These are phyloP conservation scores for Lipomyces chichibuensis DNA, from an alignment of 805 yeast genomes.

Conservation along the genomic window DNA sequence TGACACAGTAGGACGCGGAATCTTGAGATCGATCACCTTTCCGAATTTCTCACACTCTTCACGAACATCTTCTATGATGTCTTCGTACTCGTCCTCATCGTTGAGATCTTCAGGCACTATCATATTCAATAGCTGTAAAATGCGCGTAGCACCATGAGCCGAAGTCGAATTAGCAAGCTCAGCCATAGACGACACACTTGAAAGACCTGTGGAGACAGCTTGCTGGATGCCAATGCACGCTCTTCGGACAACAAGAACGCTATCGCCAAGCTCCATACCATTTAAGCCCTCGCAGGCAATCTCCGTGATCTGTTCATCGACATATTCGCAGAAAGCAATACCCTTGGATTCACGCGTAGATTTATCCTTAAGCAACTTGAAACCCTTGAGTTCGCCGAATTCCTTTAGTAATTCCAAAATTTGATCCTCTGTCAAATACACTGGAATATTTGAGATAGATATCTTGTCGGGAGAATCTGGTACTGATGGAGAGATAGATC, in stretches of 20 bases:
- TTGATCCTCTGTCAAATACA: slow-evolving; percentile 49
- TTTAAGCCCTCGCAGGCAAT: slow-evolving; percentile 45
- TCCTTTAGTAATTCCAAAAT: slow-evolving; percentile 50
- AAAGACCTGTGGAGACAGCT: slow-evolving; percentile 16
- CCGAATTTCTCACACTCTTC: slow-evolving; percentile 58
- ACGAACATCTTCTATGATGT: slow-evolving; percentile 56
- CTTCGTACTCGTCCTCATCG: slow-evolving; percentile 53
- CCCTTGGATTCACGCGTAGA: slow-evolving; percentile 59
- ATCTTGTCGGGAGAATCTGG: slow-evolving; percentile 54
- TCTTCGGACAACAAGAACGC: slow-evolving; percentile 44
- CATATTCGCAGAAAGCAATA: slow-evolving; percentile 58
- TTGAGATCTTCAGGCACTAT: slow-evolving; percentile 66
- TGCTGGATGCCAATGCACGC: slow-evolving; percentile 47
- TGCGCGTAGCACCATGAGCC: slow-evolving; percentile 46
- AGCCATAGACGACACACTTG: slow-evolving; percentile 38
- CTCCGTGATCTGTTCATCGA: slow-evolving; percentile 37
- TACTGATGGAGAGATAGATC: slow-evolving; percentile 37
- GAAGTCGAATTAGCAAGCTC: slow-evolving; percentile 42
- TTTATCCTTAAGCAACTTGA: slow-evolving; percentile 50
- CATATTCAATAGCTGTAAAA: slow-evolving; percentile 67
- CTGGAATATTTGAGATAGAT: slow-evolving; percentile 52
- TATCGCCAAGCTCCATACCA: slow-evolving; percentile 46
- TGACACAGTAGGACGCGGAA: slow-evolving; percentile 60
- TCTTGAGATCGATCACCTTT: slow-evolving; percentile 54
- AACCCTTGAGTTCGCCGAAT: slow-evolving; percentile 48